Evolutionary conservation across 768 basidiomycete genomes (phyloP).

Genomic region (Cystofilobasidium capitatum): DNA sequence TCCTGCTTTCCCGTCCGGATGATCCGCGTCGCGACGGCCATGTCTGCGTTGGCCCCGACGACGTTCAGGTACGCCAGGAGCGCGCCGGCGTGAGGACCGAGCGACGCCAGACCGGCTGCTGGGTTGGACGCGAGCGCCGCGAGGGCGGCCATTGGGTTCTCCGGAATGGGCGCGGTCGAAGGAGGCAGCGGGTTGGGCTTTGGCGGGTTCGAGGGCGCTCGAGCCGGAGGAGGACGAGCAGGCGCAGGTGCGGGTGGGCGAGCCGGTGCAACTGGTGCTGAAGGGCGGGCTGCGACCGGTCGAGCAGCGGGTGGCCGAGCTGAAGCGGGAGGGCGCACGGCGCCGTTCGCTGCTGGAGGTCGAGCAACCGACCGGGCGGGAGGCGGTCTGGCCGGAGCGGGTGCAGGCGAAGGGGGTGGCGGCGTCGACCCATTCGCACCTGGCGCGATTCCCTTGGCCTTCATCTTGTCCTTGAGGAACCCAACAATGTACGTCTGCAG

Average conservation of each 20-base stretch:
- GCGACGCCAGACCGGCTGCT: not conserved
- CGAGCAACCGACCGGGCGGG: no score
- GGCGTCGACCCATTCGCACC: conserved; percentile 9
- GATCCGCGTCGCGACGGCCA: conserved; percentile 13
- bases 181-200: not conserved
- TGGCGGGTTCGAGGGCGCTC: not conserved
- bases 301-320: not conserved
- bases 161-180: conserved; percentile 1
- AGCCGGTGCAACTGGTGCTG: not conserved
- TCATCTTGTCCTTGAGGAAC: conserved; percentile 65
- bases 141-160: conserved; percentile 9
- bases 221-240: not conserved
- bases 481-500: conserved; percentile 77
- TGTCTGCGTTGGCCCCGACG: conserved; percentile 14
- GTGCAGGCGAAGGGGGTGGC: not conserved
- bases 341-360: not conserved
- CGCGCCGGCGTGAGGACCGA: conserved; percentile 17
- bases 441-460: conserved; percentile 39
- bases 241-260: conserved; percentile 3
- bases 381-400: not conserved
- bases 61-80: conserved; percentile 16
- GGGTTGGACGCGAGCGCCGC: conserved; percentile 3
- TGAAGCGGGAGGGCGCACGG: not conserved
- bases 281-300: not conserved
- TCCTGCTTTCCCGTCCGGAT: conserved; percentile 10